These are phyloP conservation scores for Cutaneotrichosporon dermatis DNA, from an alignment of 1,284 basidiomycete genomes.

Conservation along the genomic window DNA sequence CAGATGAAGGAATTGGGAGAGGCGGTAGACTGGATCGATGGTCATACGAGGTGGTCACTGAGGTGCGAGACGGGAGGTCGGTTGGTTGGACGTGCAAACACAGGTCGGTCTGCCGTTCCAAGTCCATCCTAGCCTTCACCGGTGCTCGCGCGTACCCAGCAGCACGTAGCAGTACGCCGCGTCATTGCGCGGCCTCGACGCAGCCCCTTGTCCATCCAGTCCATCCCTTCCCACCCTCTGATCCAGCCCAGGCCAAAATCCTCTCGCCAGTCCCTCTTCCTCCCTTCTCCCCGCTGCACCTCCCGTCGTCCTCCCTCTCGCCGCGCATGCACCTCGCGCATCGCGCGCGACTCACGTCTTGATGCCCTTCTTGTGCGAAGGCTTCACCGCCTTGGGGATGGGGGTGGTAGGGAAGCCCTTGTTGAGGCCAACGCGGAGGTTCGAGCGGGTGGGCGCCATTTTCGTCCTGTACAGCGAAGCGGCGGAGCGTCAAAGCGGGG, in stretches of 20 bases:
- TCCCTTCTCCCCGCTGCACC: neutral
- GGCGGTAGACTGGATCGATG: neutral
- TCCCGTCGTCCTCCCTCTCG: neutral
- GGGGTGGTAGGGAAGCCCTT: constrained; percentile 88
- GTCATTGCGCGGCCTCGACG: too few species aligned
- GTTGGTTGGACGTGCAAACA: too few species aligned
- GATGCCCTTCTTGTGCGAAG: constrained; percentile 88
- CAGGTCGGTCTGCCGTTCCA: too few species aligned
- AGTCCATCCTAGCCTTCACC: too few species aligned
- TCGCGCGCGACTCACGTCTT: constrained; percentile 50
- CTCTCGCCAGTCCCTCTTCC: neutral
- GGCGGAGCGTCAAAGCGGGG: neutral
- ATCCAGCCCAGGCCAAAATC: neutral
- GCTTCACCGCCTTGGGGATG: constrained; percentile 72
- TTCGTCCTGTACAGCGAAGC: constrained; percentile 1
- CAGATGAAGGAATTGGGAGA: neutral
- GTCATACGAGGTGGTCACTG: too few species aligned
- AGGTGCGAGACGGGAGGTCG: too few species aligned
- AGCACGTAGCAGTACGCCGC: too few species aligned
- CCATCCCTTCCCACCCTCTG: too few species aligned
- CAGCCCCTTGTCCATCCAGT: too few species aligned
- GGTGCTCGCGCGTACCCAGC: too few species aligned
- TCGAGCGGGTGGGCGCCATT: constrained; percentile 51
- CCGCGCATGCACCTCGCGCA: too few species aligned
- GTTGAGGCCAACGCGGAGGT: constrained; percentile 86